Percentiles rank a stretch among this genome's conserved stretches.
These are phyloP conservation scores for Xylaria arbuscula DNA, from an alignment of 2,329 filamentous ascomycete species.

Conservation along the genomic window DNA sequence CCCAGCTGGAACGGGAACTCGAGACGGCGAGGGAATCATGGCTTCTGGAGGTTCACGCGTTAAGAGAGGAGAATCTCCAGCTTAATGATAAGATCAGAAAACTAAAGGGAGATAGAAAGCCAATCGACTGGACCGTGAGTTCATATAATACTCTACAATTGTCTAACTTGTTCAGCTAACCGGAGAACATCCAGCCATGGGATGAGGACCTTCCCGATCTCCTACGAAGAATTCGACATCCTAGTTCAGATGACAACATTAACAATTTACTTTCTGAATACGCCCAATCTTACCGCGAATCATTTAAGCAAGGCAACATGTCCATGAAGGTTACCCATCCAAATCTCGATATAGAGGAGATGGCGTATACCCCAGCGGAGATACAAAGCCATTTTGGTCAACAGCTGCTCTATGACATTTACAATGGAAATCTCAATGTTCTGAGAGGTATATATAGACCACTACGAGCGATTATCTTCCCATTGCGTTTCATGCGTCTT, in stretches of 20 bases:
- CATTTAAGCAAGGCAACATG: slow-evolving; percentile 54
- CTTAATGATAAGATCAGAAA: neutral
- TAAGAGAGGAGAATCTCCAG: neutral
- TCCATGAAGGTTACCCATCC: slow-evolving; percentile 46
- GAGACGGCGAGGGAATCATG: too few relatives aligned
- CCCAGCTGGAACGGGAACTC: too few relatives aligned
- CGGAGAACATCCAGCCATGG: slow-evolving; percentile 25
- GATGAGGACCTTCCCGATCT: neutral
- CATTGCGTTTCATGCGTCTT: slow-evolving; percentile 8
- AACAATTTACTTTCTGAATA: slow-evolving; percentile 36
- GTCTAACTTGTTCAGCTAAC: slow-evolving; percentile 9
- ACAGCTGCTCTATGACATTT: slow-evolving; percentile 1
- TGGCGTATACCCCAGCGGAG: neutral
- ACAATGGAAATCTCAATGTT: neutral
- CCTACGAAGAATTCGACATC: neutral
- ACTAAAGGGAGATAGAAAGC: neutral
- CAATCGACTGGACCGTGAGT: slow-evolving; percentile 16
- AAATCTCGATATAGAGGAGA: slow-evolving; percentile 42
- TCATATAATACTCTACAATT: neutral
- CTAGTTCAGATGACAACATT: neutral
- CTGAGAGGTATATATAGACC: neutral
- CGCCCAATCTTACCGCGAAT: slow-evolving; percentile 40
- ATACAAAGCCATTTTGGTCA: slow-evolving; percentile 8
- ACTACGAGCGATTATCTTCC: slow-evolving; percentile 15
- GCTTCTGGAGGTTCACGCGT: too few relatives aligned